Evolutionary conservation across 371 early-diverging fungal species (phyloP).

Genomic region (Capniomyces stellatus): DNA sequence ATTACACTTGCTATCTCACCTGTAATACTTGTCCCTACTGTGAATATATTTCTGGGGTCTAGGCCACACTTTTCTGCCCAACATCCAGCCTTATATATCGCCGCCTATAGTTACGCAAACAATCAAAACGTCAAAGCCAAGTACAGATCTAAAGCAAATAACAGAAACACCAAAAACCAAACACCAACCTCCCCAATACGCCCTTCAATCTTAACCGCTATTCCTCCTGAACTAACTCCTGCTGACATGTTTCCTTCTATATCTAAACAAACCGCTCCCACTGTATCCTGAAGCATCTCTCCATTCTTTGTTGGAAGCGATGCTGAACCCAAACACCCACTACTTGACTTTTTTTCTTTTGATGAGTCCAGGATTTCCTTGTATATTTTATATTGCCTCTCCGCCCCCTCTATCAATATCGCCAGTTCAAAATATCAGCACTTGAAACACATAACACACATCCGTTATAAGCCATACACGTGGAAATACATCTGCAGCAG

Average conservation of each 20-base stretch:
- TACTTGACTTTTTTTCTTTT: conserved; percentile 4
- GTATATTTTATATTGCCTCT: conserved; percentile 8
- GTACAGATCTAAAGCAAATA: too few species aligned
- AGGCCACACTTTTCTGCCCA: not conserved
- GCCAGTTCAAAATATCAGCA: too few species aligned
- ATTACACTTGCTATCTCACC: too few species aligned
- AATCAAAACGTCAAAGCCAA: too few species aligned
- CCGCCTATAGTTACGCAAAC: not conserved
- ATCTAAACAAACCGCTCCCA: conserved; percentile 70
- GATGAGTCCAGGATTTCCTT: conserved; percentile 6
- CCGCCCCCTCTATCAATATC: too few species aligned
- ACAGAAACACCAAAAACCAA: too few species aligned
- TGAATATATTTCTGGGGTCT: not conserved
- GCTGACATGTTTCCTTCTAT: conserved; percentile 39
- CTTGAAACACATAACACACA: too few species aligned
- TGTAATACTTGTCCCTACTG: not conserved
- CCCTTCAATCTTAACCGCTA: conserved; percentile 62
- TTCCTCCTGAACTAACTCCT: conserved; percentile 77
- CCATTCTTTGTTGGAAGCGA: conserved; percentile 7
- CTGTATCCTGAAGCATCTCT: conserved; percentile 48
- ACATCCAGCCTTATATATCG: conserved; percentile 1
- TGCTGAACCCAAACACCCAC: not conserved
- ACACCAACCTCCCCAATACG: conserved; percentile 57
- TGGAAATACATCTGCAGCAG: too few species aligned
- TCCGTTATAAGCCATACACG: too few species aligned